Evolutionary conservation across 805 yeast species (phyloP).

Genomic region (Wickerhamia fluorescens): DNA sequence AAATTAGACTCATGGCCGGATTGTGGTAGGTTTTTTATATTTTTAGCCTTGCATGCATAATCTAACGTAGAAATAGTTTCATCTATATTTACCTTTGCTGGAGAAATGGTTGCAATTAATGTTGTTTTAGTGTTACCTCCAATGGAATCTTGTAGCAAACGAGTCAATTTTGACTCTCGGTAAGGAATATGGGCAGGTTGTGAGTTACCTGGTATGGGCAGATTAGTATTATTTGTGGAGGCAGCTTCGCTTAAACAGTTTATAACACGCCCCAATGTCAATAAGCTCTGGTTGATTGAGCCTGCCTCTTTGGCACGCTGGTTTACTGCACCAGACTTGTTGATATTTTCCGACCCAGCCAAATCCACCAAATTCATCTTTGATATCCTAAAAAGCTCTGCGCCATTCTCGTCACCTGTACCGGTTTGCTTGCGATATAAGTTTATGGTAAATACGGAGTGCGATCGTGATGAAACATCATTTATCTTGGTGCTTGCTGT

Average conservation of each 20-base stretch:
- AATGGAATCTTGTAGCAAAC: slow-evolving; percentile 64
- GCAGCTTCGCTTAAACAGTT: slow-evolving; percentile 38
- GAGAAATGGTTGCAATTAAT: slow-evolving; percentile 80
- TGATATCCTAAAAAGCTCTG: slow-evolving; percentile 34
- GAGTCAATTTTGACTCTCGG: slow-evolving; percentile 71
- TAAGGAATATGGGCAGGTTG: slow-evolving; percentile 66
- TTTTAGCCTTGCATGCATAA: slow-evolving; percentile 82
- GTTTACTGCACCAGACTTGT: slow-evolving; percentile 78
- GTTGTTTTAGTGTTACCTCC: slow-evolving; percentile 89
- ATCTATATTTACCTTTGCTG: slow-evolving; percentile 68
- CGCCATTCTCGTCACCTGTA: slow-evolving; percentile 4
- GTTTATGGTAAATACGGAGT: slow-evolving; percentile 64
- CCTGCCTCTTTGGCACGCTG: slow-evolving; percentile 93
- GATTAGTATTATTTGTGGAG: slow-evolving; percentile 2
- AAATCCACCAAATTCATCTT: slow-evolving; percentile 84
- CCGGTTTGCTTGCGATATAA: slow-evolving; percentile 41
- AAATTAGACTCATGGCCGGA: slow-evolving; percentile 34
- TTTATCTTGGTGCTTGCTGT: slow-evolving; percentile 72
- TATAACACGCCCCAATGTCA: slow-evolving; percentile 86
- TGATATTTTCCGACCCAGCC: slow-evolving; percentile 92
- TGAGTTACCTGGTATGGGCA: too few species aligned
- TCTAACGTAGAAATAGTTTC: slow-evolving; percentile 83
- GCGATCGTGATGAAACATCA: slow-evolving; percentile 68
- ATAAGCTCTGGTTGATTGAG: slow-evolving; percentile 77
- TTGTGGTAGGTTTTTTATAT: slow-evolving; percentile 58